Evolutionary conservation across 2,329 filamentous ascomycete species (phyloP), one percentile per base, ranked within the genome.

Genomic region (Cladosporium austrohemisphaericum): DNA sequence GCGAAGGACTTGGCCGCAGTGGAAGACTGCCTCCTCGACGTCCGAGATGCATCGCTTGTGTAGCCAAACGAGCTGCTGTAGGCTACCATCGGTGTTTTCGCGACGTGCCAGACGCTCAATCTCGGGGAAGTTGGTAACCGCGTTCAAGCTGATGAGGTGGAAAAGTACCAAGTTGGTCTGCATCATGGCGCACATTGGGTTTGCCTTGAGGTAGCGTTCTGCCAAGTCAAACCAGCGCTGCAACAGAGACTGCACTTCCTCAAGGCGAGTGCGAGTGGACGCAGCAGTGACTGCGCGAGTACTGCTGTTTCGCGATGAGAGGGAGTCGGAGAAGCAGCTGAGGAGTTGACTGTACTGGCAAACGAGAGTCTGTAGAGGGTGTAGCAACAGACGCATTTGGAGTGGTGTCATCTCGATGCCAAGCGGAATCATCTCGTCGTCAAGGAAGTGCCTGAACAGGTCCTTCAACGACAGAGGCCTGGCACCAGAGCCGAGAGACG

Each of bases 111-210:
- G 70, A 3, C 77, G 74, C 68, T 88, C 84, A 37, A 87, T 80
- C 57, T 83, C 80, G 2, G 79, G 74, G 60, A 87, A 85, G 65
- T 80, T 81, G 13, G 82, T 83, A 22, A 85, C 77, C 7, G 80
- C 77, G 57, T 86, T 86, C 51, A 88, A 74, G 41, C 78, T 83
- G 61, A 88, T 81, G 33, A 88, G 74, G 58, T 88, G 84, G 64
- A 84, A 87, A 52, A 88, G 76, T 35, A 85, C 77, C 33, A 88
- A 67, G 60, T 83, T 86, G 55, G 80, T 81, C 58, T 78, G 77
- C 60, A 80, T 85, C 55, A 82, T 72, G 13, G 77, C 68, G 55
- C 83, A 85, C 40, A 69, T 66, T 1, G 77, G 75, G 58, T 82
- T 76, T n/a, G 70, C 66, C 60, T 79, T 78, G 58, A 72, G 68